These are phyloP conservation scores for slime mould (Dictyostelium discoideum) DNA, from an alignment of 78 protist genomes.

Conservation along the genomic window dicty_2.7 NC_007090.3:4941501-4942000, in stretches of 20 bases:
- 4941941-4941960: not conserved
- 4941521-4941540: conserved; percentile 71
- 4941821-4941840: not conserved
- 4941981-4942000: not conserved
- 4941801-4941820: conserved; percentile 4
- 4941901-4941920: conserved; percentile 11
- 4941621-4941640: conserved; percentile 88
- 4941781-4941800: conserved; percentile 71
- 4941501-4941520: conserved; percentile 69
- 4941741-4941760: conserved; percentile 47
- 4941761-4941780: conserved; percentile 41
- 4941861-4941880: conserved; percentile 88
- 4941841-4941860: conserved; percentile 68
- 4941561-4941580: conserved; percentile 53
- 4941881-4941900: conserved; percentile 81
- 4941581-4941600: not conserved
- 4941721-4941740: conserved; percentile 87
- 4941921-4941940: conserved; percentile 19
- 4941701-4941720: conserved; percentile 87
- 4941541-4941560: conserved; percentile 90
- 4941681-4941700: conserved; percentile 86
- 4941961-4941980: conserved; percentile 6
- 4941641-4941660: conserved; percentile 87
- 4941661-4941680: conserved; percentile 91
- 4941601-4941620: conserved; percentile 70